A percentile compares a stretch with the other conserved stretches of the same genome.
These are phyloP conservation scores for Melocanna baccifera DNA, from an alignment of 176 grass and related monocot genomes.

Conservation along the genomic window DNA sequence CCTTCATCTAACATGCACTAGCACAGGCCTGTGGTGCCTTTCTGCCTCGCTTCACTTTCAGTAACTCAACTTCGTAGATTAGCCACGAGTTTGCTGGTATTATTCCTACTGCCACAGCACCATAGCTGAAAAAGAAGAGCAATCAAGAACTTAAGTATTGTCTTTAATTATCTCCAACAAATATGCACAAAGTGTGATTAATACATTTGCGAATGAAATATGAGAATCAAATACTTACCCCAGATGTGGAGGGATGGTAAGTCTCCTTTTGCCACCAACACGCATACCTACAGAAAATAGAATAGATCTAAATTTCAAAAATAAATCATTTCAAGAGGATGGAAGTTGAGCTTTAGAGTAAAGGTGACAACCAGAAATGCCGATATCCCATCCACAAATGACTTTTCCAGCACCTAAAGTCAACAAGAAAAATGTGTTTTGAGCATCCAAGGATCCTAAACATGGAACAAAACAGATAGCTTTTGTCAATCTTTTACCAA, in stretches of 20 bases:
- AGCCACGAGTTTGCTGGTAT: constrained; percentile 11
- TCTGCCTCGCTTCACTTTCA: background rate
- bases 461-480: background rate
- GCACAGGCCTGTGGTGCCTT: background rate
- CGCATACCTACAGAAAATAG: background rate
- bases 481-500: background rate
- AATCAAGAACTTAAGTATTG: background rate
- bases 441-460: background rate
- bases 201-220: background rate
- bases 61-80: background rate
- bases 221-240: background rate
- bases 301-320: background rate
- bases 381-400: background rate
- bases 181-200: background rate
- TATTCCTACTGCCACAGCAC: background rate
- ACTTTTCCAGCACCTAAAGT: background rate
- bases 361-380: background rate
- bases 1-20: background rate
- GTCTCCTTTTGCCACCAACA: constrained; percentile 14
- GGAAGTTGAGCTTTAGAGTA: background rate
- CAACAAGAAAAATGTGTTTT: background rate
- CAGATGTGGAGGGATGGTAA: background rate
- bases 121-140: background rate
- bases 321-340: background rate
- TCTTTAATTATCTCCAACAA: background rate